These are phyloP conservation scores for Zymoseptoria ardabiliae DNA, from an alignment of 2,329 filamentous ascomycete species.

Conservation along the genomic window DNA sequence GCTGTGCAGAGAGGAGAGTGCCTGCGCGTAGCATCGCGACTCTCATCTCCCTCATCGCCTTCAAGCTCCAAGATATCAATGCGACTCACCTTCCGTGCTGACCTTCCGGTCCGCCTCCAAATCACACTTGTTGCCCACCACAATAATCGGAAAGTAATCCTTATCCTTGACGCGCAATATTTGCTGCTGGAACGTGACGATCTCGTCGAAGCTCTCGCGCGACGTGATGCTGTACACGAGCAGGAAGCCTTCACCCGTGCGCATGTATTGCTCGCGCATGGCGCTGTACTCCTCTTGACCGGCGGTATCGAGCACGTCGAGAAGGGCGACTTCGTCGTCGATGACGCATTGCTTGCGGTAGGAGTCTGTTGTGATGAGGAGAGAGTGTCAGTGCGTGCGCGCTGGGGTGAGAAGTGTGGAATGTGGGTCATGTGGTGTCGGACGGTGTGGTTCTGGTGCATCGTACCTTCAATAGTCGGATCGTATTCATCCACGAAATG, in stretches of 20 bases:
- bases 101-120: constrained; percentile 87
- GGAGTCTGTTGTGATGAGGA: constrained; percentile 59
- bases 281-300: constrained; percentile 99
- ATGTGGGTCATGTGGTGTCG: background rate
- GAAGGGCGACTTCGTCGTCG: constrained; percentile 92
- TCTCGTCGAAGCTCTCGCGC: constrained; percentile 95
- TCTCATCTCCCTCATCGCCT: background rate
- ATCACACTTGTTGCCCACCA: constrained; percentile 99
- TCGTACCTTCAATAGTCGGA: constrained; percentile 91
- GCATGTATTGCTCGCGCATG: constrained; percentile 99
- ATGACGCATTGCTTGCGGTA: constrained; percentile 99
- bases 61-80: background rate
- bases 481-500: constrained; percentile 99
- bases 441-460: constrained; percentile 11
- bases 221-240: constrained; percentile 98
- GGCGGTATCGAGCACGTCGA: constrained; percentile 96
- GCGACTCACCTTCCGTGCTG: constrained; percentile 71
- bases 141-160: constrained; percentile 99
- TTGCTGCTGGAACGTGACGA: constrained; percentile 97
- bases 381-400: constrained; percentile 16
- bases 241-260: constrained; percentile 94
- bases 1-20: constrained; percentile 11
- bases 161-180: constrained; percentile 98
- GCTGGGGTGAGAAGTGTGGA: background rate
- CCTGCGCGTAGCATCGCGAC: constrained; percentile 3